Base-by-base conservation (phyloP, 345 rosid genomes). In the Combretum micranthum region DNA sequence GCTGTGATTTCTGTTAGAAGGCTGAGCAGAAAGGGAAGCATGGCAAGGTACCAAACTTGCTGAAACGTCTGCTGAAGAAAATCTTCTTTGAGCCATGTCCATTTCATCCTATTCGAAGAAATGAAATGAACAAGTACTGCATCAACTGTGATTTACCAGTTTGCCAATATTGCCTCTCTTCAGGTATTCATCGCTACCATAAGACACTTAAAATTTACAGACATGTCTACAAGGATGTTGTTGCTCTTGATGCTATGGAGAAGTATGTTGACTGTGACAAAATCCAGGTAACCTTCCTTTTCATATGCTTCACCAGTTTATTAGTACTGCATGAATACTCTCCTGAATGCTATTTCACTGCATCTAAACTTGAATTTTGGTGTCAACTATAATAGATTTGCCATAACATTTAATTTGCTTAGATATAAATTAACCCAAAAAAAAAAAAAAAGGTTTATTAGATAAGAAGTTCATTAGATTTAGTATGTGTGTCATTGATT, bases 221-320 rank as follows among this genome's bases (percentile, higher is more conserved):
- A 21, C 82, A 74, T 71, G 72, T 74, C 21, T 78, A 71, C 53
- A 74, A 69, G 66, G 79, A 74, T 56, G 77, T 74, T 44, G 77
- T 78, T 1, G 66, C 74, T 16, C 74, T 71, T 37, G 22, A n/a
- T 44, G 48, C 72, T 20, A 59, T 77, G 48, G 76, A 68, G 10
- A 74, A 65, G 57, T 53, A 68, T 46, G 49, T 78, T 4, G 77
- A 78, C 20, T 78, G 82, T 53, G 63, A 72, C 32, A 50, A 62
- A 10, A 74, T 74, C 59, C 82, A 76, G 77, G 80, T 76, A 7
- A 54, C 42, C 2, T 37, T 48, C 20, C 32, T n/a, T 21, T 12
- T 57, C 39, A 25, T 17, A 50, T 18, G 4, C 26, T 21, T 20
- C 32, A 23, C 12, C 62, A 32, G 9, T 32, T 32, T 32, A 32